Evolutionary conservation across 2,329 filamentous ascomycete genomes (phyloP), one percentile per base, ranked within the genome.

Genomic region (Neopestalotiopsis clavispora): DNA sequence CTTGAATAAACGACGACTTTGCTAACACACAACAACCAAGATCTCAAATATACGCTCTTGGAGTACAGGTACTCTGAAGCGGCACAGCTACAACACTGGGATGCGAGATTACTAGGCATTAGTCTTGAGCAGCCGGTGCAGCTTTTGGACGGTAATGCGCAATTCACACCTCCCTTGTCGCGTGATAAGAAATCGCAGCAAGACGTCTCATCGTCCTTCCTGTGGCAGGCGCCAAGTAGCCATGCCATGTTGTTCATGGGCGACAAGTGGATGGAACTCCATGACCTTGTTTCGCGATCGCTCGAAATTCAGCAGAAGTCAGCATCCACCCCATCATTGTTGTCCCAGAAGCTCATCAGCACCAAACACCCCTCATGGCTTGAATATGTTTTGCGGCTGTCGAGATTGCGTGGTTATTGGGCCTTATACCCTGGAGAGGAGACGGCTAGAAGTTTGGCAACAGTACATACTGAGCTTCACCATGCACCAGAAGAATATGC

Each of bases 221-320:
- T 97, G 9, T 97, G 94, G 91, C 92, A 97, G 80, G 89, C 91
- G 2, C 95, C 95, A 4, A 92, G 90, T 72, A 93, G 91, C 75
- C 92, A 96, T 71, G 95, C 95, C 0, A 89, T 91, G 12, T 84
- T 99, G 10, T 91, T 95, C 77, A 90, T 96, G 68, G 94, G 95
- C 58, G 89, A 94, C 62, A 94, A 92, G 76, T 99, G 96, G 96
- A 83, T 88, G 13, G 93, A 97, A 73, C 86, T 97, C 10, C 94
- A 98, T 77, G 87, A 90, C 12, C 96, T 97, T 74, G 86, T 97
- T 2, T 88, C 92, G 12, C 86, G 87, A 62, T 84, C 90, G 6
- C 81, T 95, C 17, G 81, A 84, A 40, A 77, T 77, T 20, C 81
- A 84, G 57, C 79, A 80, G 45, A 72, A 73, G 9, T 75, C 74